Base-by-base conservation (phyloP, 2,329 filamentous ascomycete species). In the Tolypocladium inflatum region DNA sequence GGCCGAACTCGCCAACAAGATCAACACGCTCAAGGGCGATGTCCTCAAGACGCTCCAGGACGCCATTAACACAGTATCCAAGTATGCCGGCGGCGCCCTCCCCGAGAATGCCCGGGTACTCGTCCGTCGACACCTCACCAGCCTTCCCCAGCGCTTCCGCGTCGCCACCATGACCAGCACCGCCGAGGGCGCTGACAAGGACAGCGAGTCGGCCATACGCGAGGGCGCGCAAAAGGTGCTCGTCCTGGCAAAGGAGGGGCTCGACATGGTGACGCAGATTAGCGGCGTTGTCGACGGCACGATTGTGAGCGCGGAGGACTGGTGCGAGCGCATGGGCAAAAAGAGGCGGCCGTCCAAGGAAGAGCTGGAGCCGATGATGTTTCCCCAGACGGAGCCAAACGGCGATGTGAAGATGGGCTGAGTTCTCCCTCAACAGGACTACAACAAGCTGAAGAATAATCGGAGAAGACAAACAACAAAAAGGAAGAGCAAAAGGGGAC, bases 211-310 rank as follows among this genome's bases (percentile, higher is more conserved):
- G 10, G 70, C 70, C 19, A 61, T 75, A 11, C 68, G 71, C 23
- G 80, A 86, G 33, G 79, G 80, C 55, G 91, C 90, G 0, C 87
- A 91, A 64, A 82, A 88, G 45, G 91, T 95, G 58, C 76, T 97
- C 15, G 85, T 94, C 1, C 84, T 97, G 55, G 93, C 93, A 8
- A 89, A 88, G 66, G 93, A 97, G 70, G 91, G 92, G 0, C 78
- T 97, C 17, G 91, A 97, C 65, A 96, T 97, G 88, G 91, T 97
- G 80, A 83, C 85, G 1, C 91, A 97, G 70, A 91, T 99, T 55
- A 94, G 87, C 45, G 85, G 87, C 6, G 90, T 97, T 2, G 81
- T 97, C 10, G 90, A 95, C 64, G 89, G 91, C 56, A 97, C 94
- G 0, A 88, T 97, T 56, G 83, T 89, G 57, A 94, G 89, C 65